Evolutionary conservation across 2,329 filamentous ascomycete species (phyloP), one percentile per base, ranked within the genome.

Genomic region (Clarireedia sp.): DNA sequence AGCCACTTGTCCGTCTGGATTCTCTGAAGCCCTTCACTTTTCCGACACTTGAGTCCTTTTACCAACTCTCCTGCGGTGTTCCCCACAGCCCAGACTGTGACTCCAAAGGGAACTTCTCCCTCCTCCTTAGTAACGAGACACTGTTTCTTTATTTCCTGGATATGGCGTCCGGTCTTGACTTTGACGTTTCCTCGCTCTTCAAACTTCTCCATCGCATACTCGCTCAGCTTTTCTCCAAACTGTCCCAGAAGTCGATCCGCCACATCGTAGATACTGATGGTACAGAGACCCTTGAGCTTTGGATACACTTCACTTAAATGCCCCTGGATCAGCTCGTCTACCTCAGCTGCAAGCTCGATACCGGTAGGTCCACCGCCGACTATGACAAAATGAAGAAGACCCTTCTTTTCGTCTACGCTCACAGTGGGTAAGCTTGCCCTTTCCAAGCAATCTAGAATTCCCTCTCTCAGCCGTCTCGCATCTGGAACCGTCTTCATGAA

Each of bases 321-420:
- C 5, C 70, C 60, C 8, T 71, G 60, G 60, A 69, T 71, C 2
- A 75, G 65, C 55, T 75, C 74, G 58, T 68, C 71, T 1, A 75
- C 62, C 58, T 75, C 74, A 5, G 73, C 73, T 0, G 73, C 70
- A 2, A 73, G 64, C 68, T 62, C 60, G 5, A 62, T 56, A 5
- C 83, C 83, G 1, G 84, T 87, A 1, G 84, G 68, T 55, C 86
- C 86, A 44, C 85, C 86, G 10, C 86, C 86, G 0, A 89, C 85
- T 23, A 90, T 75, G 36, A 83, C 86, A 65, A 90, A 89, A 67
- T 88, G 84, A 12, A 90, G 75, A 10, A 89, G 72, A 45, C 79
- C 75, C 58, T 74, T 76, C 60, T 78, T 75, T 68, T 84, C 76
- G 29, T 74, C 75, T 3, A 74, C 70, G 0, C 74, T 73, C 0